Base-by-base conservation (phyloP, 2,329 filamentous ascomycete species). In the Tolypocladium amazonense region DNA sequence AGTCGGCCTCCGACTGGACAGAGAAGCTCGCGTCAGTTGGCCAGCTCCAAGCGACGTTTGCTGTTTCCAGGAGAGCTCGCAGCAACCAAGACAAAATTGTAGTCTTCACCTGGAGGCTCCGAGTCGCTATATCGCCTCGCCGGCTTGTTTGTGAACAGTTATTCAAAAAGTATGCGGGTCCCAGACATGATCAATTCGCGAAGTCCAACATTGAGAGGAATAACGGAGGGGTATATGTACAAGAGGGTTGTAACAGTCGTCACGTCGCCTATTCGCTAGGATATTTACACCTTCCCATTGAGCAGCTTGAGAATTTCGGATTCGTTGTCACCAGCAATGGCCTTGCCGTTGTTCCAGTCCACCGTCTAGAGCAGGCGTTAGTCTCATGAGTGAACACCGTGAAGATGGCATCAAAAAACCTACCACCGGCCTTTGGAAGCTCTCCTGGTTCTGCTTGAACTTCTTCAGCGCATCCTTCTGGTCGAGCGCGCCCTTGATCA, bases 331-430 rank as follows among this genome's bases (percentile, higher is more conserved):
- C 90, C 90, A 33, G 84, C 78, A 76, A 89, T 79, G 55, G 87
- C 93, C 72, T 86, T 89, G 64, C 92, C 94, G 72, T 93, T 92
- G 71, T 88, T 90, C 94, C 94, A 97, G 72, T 97, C 93, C 58
- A 97, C 93, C 61, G 88, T 76, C 82, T 74, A 35, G 11, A 59
- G 27, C 12, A 25, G 60, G 4, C 11, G 38, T 62, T 30, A 63
- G 56, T 50, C 33, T n/a, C 8, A 5, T 15, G 11, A 11, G 20
- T 37, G 25, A 52, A 25, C 27, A 20, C 30, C n/a, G 3, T 23
- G 6, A 45, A 9, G 4, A 25, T 18, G 6, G n/a, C 12, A 5
- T 41, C 41, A 9, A 57, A 59, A 1, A 1, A 81, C 88, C 69
- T 77, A 94, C 90, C 72, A 97, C 76, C 33, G 93, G 93, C 65